Percentiles rank a stretch among this genome's conserved stretches.
Evolutionary conservation across 2,329 filamentous ascomycete species (phyloP).

Genomic region (Emergomyces pasteurianus): DNA sequence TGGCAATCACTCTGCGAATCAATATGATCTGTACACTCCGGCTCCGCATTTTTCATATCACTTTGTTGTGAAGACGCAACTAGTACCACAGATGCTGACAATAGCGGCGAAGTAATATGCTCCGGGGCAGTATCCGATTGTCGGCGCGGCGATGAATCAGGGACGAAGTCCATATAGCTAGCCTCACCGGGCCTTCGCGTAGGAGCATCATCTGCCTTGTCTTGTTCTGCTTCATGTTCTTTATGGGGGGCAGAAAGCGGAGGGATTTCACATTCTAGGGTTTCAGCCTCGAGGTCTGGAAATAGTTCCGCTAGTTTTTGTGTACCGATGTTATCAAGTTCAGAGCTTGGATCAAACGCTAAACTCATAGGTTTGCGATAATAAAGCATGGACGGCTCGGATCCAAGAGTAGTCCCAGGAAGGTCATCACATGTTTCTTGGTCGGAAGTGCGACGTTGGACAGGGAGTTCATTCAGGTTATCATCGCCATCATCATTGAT

Average conservation of each 20-base stretch:
- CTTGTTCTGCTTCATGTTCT: not conserved
- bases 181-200: conserved; percentile 15
- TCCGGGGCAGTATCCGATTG: conserved; percentile 5
- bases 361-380: conserved; percentile 25
- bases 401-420: not conserved
- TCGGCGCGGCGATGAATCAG: conserved; percentile 18
- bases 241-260: conserved; percentile 1
- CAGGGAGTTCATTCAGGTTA: not conserved
- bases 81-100: too few relatives aligned
- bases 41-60: too few relatives aligned
- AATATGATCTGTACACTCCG: too few relatives aligned
- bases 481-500: not conserved
- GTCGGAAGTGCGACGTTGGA: not conserved
- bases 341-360: conserved; percentile 1
- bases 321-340: conserved; percentile 20
- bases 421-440: not conserved
- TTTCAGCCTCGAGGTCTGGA: conserved; percentile 10
- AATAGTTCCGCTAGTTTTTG: conserved; percentile 28
- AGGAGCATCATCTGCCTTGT: not conserved
- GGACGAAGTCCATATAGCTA: conserved; percentile 22
- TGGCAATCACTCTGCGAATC: too few relatives aligned
- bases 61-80: too few relatives aligned
- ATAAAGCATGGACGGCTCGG: conserved; percentile 14
- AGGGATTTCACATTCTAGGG: not conserved
- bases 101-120: conserved; percentile 3